Evolutionary conservation across 2,329 filamentous ascomycete species (phyloP).

Genomic region (Colletotrichum tanaceti): DNA sequence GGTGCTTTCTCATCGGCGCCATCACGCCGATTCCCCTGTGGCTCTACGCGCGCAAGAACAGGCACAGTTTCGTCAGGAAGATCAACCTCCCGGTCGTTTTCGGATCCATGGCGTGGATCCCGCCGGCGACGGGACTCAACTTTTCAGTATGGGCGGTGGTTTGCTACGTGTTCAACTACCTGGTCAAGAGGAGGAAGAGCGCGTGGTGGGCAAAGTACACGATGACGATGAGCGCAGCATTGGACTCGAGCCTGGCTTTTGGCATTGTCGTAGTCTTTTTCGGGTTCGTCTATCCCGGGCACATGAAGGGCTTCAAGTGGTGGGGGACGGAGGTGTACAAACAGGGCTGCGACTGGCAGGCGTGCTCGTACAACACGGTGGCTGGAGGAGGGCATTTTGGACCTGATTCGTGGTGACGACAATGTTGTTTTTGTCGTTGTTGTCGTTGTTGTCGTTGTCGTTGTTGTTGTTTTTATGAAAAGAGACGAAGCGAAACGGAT

Average conservation of each 20-base stretch:
- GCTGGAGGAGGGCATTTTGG: constrained; percentile 74
- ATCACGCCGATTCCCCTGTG: constrained; percentile 80
- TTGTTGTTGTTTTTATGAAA: not conserved
- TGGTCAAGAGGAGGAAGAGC: constrained; percentile 74
- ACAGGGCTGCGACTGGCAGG: constrained; percentile 85
- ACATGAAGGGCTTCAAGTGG: constrained; percentile 80
- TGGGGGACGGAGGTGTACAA: constrained; percentile 92
- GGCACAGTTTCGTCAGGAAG: constrained; percentile 74
- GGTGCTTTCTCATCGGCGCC: constrained; percentile 83
- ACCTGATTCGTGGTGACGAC: constrained; percentile 67
- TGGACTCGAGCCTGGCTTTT: constrained; percentile 85
- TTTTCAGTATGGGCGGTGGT: constrained; percentile 89
- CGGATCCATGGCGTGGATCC: constrained; percentile 86
- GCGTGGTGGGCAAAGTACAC: constrained; percentile 94
- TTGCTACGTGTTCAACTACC: constrained; percentile 85
- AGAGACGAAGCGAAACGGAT: constrained; percentile 28
- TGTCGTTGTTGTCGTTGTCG: no score
- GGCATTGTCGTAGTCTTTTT: constrained; percentile 88
- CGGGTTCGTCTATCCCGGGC: constrained; percentile 83
- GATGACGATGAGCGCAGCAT: constrained; percentile 85
- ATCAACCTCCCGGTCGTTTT: constrained; percentile 87
- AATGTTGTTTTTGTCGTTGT: no score
- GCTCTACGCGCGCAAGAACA: constrained; percentile 72
- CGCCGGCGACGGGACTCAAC: constrained; percentile 86
- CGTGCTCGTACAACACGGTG: constrained; percentile 76